Base-by-base conservation (phyloP, 164 flowering plant genomes). In the Piper longum region DNA sequence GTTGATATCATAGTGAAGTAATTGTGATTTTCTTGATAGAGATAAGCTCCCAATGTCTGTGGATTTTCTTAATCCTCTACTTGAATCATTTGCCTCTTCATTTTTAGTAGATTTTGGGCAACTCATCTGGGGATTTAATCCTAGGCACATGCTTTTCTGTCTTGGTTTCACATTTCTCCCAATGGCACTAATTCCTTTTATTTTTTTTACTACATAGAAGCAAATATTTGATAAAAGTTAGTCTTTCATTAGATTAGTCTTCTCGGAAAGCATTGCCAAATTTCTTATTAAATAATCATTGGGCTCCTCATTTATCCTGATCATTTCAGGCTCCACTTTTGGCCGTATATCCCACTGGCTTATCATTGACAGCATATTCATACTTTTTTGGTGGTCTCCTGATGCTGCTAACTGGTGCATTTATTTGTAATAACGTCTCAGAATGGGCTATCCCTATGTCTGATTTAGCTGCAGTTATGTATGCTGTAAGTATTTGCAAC, bases 281-380 rank as follows among this genome's bases (percentile, higher is more conserved):
- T 0, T 26, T 26, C 36, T 26, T 26, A 26, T 26, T 26, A 26
- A 26, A 26, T 2, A 26, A 26, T 26, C 52, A 12, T 48, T 48
- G 52, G 9, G 9, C 14, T 48, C 14, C 7, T 2, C 14, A 12
- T 48, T 9, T 48, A 9, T 9, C 14, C 17, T 51, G 42, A 62
- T 55, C 51, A 7, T 70, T 80, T 51, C 91, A 93, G 99, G 97
- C 95, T 75, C 91, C 93, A 48, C 61, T 93, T 77, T 75, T 91
- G 67, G 71, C 65, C 48, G 85, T 76, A 71, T 95, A 95, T 76
- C 97, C 97, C 6, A 86, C 93, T 66, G 83, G 82, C 73, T 66
- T 95, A 63, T 87, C 99, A 16, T 80, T 95, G 70, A 88, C 99
- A 51, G 97, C 99, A 66, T 88, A 76, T 73, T 87, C 97, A 6